Evolutionary conservation across 495 filamentous ascomycete genomes (phyloP).

Genomic region (Pseudoneurospora amorphoporcata): DNA sequence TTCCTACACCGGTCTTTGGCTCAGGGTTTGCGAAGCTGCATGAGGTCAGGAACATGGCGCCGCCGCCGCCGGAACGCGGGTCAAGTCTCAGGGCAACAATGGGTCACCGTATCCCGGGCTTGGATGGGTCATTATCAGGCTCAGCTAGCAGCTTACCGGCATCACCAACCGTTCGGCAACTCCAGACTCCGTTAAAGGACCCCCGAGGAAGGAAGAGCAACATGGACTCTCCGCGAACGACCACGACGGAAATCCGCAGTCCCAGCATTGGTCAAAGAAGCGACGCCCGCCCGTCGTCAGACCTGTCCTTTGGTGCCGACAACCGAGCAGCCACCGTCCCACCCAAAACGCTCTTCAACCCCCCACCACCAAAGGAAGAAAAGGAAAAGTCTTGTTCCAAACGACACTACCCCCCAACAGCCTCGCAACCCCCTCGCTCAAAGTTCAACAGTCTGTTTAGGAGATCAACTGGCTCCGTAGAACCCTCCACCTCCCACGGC

Average conservation of each 20-base stretch:
- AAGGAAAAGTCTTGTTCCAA: not conserved
- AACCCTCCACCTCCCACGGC: slow-evolving; percentile 2
- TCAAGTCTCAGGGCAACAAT: slow-evolving; percentile 23
- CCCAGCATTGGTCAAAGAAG: slow-evolving; percentile 27
- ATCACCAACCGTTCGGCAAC: slow-evolving; percentile 4
- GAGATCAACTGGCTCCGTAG: slow-evolving; percentile 21
- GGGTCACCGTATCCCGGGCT: slow-evolving; percentile 20
- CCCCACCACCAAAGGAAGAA: slow-evolving; percentile 8
- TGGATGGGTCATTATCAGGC: slow-evolving; percentile 12
- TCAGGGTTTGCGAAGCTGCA: slow-evolving; percentile 13
- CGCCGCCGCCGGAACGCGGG: slow-evolving; percentile 30
- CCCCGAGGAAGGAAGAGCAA: slow-evolving; percentile 12
- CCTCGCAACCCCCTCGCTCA: slow-evolving; percentile 25
- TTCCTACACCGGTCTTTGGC: slow-evolving; percentile 20
- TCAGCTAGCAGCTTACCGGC: slow-evolving; percentile 6
- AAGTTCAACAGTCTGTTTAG: slow-evolving; percentile 34
- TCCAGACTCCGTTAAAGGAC: not conserved
- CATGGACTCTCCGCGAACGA: slow-evolving; percentile 15
- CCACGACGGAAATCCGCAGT: slow-evolving; percentile 18
- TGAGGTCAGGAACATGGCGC: slow-evolving; percentile 10
- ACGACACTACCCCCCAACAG: slow-evolving; percentile 36
- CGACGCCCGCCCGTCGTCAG: slow-evolving; percentile 1
- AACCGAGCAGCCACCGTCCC: slow-evolving; percentile 22
- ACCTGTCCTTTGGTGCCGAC: slow-evolving; percentile 5
- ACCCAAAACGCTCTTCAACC: slow-evolving; percentile 15